Conservation (phyloP, 1,139 yeast species). For the Diutina neorugosa region DNA sequence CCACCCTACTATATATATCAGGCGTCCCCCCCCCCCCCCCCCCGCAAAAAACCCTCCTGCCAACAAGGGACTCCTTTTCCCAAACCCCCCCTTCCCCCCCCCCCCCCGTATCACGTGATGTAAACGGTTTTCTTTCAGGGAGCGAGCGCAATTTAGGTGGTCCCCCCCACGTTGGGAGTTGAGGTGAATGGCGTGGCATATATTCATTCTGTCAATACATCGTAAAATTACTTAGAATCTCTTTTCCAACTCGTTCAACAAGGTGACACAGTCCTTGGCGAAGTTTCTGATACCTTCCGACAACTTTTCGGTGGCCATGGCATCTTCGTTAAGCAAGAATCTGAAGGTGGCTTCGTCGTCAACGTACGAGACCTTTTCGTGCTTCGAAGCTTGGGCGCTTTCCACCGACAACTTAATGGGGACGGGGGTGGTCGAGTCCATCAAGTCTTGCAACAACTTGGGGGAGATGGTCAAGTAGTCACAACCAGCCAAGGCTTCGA, state of each 20-base stretch:
- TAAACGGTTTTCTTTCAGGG: not conserved
- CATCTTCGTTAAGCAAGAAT: slow-evolving; percentile 86
- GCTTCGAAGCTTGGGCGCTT: slow-evolving; percentile 31
- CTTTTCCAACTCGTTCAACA: slow-evolving; percentile 66
- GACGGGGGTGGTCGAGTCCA: slow-evolving; percentile 64
- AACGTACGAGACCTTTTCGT: slow-evolving; percentile 67
- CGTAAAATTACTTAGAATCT: slow-evolving; percentile 27
- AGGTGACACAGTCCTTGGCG: slow-evolving; percentile 86
- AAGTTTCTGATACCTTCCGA: slow-evolving; percentile 96
- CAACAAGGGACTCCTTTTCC: no score
- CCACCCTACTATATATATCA: no score
- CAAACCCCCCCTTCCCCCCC: no score
- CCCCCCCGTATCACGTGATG: not conserved
- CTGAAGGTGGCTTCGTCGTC: slow-evolving; percentile 87
- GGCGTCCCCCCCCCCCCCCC: no score
- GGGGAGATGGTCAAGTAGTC: slow-evolving; percentile 97
- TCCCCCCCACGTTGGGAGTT: not conserved
- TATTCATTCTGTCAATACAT: not conserved
- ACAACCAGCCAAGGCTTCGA: slow-evolving; percentile 93
- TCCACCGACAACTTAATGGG: slow-evolving; percentile 69
- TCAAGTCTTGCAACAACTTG: slow-evolving; percentile 77
- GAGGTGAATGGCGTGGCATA: not conserved
- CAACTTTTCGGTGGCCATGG: slow-evolving; percentile 97
- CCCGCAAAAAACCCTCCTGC: no score
- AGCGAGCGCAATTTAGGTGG: not conserved